A percentile compares a stretch with the other conserved stretches of the same genome.
These are phyloP conservation scores for Candida ortonii DNA, from an alignment of 805 yeast genomes.

Conservation along the genomic window DNA sequence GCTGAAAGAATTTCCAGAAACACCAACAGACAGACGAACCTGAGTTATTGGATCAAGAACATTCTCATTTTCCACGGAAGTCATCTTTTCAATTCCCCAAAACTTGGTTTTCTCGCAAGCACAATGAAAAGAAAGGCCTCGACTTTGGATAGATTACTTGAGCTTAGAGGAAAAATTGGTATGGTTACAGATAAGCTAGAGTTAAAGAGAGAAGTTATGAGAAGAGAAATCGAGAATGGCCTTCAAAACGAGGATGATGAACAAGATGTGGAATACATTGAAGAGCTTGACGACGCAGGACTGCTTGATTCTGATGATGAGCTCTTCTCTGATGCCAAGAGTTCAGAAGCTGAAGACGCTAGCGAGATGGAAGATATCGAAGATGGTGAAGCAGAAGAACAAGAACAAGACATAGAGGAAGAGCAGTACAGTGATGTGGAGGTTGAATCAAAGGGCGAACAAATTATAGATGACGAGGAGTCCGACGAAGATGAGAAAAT, in stretches of 20 bases:
- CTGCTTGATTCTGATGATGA: slow-evolving; percentile 28
- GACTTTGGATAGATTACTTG: slow-evolving; percentile 48
- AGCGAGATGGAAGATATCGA: slow-evolving; percentile 23
- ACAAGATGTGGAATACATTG: slow-evolving; percentile 65
- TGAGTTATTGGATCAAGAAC: slow-evolving; percentile 57
- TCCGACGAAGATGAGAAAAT: slow-evolving; percentile 13
- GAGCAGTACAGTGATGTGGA: slow-evolving; percentile 43
- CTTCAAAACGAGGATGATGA: slow-evolving; percentile 37
- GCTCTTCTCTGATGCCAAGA: slow-evolving; percentile 19
- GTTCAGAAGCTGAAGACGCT: slow-evolving; percentile 18
- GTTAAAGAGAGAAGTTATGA: slow-evolving; percentile 39
- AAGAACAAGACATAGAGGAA: slow-evolving; percentile 31
- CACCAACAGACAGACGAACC: slow-evolving; percentile 45
- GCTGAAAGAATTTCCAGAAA: slow-evolving; percentile 53
- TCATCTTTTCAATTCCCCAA: slow-evolving; percentile 44
- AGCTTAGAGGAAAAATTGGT: slow-evolving; percentile 47
- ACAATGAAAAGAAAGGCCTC: slow-evolving; percentile 47
- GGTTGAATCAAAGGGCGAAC: slow-evolving; percentile 25
- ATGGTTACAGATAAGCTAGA: slow-evolving; percentile 45
- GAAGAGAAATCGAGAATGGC: slow-evolving; percentile 25
- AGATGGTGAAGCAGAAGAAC: slow-evolving; percentile 23
- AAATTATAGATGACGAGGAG: slow-evolving; percentile 19
- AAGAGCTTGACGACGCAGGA: slow-evolving; percentile 58
- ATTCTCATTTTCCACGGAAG: slow-evolving; percentile 54
- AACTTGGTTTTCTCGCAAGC: slow-evolving; percentile 44